These are phyloP conservation scores for Malus fusca DNA, from an alignment of 306 rosid species.

Conservation along the genomic window DNA sequence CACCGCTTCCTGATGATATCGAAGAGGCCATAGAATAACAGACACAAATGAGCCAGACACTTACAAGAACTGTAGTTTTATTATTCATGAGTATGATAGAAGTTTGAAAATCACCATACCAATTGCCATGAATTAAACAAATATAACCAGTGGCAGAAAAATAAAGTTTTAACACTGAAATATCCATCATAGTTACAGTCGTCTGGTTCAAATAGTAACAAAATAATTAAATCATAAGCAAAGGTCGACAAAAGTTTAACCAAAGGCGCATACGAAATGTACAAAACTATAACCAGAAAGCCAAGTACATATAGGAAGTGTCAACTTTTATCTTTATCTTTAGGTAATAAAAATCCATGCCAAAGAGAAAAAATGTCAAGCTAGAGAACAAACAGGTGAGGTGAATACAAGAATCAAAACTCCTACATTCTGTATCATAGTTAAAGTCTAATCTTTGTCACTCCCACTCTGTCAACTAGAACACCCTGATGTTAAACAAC, in stretches of 20 bases:
- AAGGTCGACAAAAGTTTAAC: not conserved
- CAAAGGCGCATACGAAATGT: not conserved
- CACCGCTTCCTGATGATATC: conserved; percentile 51
- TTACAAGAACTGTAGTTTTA: not conserved
- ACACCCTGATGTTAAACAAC: not conserved
- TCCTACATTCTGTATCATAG: not conserved
- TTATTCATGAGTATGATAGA: not conserved
- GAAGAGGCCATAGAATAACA: conserved; percentile 19
- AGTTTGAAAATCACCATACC: not conserved
- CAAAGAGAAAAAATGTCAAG: not conserved
- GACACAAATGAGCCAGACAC: not conserved
- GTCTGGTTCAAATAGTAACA: not conserved
- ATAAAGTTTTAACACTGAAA: not conserved
- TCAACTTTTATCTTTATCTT: not conserved
- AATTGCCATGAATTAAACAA: not conserved
- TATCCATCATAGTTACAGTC: not conserved
- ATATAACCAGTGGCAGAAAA: not conserved
- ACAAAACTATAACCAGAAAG: not conserved
- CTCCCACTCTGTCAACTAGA: not conserved
- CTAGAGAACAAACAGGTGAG: not conserved
- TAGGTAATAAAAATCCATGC: not conserved
- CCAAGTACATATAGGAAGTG: not conserved
- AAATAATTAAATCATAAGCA: not conserved
- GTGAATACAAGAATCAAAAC: not conserved
- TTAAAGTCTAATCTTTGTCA: not conserved